Base-by-base conservation (phyloP, 2,329 filamentous ascomycete genomes). In the Bipolaris sorokiniana region DNA sequence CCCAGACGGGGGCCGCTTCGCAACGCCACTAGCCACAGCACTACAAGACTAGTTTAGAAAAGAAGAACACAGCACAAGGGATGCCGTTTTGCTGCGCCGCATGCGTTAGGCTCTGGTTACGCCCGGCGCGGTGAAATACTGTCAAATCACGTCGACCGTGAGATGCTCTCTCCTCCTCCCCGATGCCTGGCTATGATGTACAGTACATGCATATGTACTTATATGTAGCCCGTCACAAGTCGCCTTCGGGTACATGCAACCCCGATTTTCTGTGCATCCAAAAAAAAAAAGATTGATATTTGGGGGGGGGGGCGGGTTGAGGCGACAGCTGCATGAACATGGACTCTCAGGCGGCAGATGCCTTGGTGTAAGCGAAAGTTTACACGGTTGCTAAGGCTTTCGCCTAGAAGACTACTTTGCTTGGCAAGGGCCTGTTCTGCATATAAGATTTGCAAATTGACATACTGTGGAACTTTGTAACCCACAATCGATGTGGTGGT, bases 401-500 rank as follows among this genome's bases (percentile, higher is more conserved):
- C 40, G 40, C 40, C 3, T 42, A 16, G 3, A 26, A 26, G 1
- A 26, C 20, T 15, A 42, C 13, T 9, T 13, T 26, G 40, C 20
- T 42, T 26, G 15, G 40, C 40, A 42, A 3, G 5, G 18, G 40
- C 22, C 40, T 42, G 26, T 42, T n/a, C 38, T 16, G 16, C 16
- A 33, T 50, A 34, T 41, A 50, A 50, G 48, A 50, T 50, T 49
- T 50, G 48, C 36, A 31, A 33, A 50, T 40, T 50, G 38, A 11
- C 13, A 41, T 41, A 26, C 7, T 31, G 34, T 38, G 23, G 16
- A 28, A 49, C 36, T 46, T 20, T 20, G 28, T 34, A 41, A 41
- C 38, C 28, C 40, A 6, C 11, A 15, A 10, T 6, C 16, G 31
- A 20, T 6, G 11, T 16, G 28, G 16, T 18, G 28, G 16, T 20